phyloP scores from a whole-genome alignment of 2,329 filamentous ascomycete genomes.

The Paecilomyces dactylethromorphus region DNA sequence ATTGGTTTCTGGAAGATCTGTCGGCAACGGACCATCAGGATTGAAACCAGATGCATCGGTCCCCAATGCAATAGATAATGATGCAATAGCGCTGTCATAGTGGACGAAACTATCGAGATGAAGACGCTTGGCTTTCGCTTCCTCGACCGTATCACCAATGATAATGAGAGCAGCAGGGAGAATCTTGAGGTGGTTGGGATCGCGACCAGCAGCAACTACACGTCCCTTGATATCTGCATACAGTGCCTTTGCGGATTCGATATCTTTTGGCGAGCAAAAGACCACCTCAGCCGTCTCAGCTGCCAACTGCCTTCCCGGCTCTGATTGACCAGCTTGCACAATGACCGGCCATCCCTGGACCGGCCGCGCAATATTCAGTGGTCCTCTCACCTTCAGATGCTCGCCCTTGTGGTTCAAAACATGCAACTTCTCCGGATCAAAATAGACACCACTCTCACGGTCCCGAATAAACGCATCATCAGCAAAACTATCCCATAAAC shows the following conservation, averaged over 20 bases:
- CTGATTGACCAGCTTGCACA: conserved; percentile 49
- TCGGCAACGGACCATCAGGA: conserved; percentile 44
- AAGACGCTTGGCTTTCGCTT: conserved; percentile 44
- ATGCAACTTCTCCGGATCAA: conserved; percentile 49
- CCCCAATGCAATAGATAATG: conserved; percentile 44
- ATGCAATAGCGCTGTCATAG: conserved; percentile 50
- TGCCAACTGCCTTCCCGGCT: conserved; percentile 46
- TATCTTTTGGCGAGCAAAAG: conserved; percentile 44
- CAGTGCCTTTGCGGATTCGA: conserved; percentile 41
- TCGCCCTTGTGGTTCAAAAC: conserved; percentile 46
- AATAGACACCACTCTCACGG: conserved; percentile 41
- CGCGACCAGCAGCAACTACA: conserved; percentile 39
- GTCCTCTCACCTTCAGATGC: conserved; percentile 41
- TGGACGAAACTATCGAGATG: conserved; percentile 47
- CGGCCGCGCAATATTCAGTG: conserved; percentile 48
- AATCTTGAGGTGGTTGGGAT: conserved; percentile 44
- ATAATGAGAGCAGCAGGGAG: conserved; percentile 47
- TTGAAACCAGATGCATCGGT: conserved; percentile 43
- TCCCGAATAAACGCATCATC: conserved; percentile 50
- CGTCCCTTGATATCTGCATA: conserved; percentile 49
- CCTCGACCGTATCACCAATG: conserved; percentile 44
- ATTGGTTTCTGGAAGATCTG: conserved; percentile 47
- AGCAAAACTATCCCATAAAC: conserved; percentile 50
- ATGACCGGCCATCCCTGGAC: conserved; percentile 52
- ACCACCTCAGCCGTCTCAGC: conserved; percentile 50